Base-by-base conservation (phyloP, 257 asterid genomes). In the Jacaranda copaia region DNA sequence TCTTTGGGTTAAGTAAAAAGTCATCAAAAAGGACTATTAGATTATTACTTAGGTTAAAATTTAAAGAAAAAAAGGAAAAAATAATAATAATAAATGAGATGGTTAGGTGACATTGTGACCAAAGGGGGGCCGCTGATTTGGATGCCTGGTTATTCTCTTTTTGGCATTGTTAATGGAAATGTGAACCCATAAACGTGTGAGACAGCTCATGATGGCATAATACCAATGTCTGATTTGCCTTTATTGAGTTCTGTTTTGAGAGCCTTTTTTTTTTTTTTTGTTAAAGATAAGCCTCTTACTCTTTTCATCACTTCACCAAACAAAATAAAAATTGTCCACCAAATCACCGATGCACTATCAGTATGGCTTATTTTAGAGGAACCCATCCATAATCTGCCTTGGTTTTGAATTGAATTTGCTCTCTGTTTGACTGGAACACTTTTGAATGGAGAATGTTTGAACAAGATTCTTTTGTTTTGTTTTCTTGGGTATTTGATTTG, bases 181-280 rank as follows among this genome's bases (percentile, higher is more conserved):
- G 73, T 68, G 83, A 66, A 73, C 39, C 40, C 69, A 1, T 11
- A 16, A 78, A 68, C 48, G 66, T 74, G 73, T 38, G 74, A 69
- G 67, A 68, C 85, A 78, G 36, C 73, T 74, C 60, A 73, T 48
- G 59, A 67, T 60, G 46, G 43, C 80, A 67, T 73, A n/a, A 35
- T 36, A 68, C 15, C 39, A 75, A 32, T 75, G 61, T 76, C 70
- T 49, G 42, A 58, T 81, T 72, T 56, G 63, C 45, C 75, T 36
- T 75, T 63, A 65, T 74, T 19, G 35, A 5, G 32, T 39, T 18
- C n/a, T n/a, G n/a, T n/a, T 57, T 35, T 10, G 40, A 20, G 57
- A 11, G 2, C 12, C n/a, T 51, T 6, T 39, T 39, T 39, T n/a
- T 64, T 15, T 64, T 64, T 64, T 12, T 38, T 38, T 6, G 36